A percentile compares a stretch with the other conserved stretches of the same genome.
Evolutionary conservation across 2,329 filamentous ascomycete species (phyloP).

Genomic region (Ascochyta lentis): DNA sequence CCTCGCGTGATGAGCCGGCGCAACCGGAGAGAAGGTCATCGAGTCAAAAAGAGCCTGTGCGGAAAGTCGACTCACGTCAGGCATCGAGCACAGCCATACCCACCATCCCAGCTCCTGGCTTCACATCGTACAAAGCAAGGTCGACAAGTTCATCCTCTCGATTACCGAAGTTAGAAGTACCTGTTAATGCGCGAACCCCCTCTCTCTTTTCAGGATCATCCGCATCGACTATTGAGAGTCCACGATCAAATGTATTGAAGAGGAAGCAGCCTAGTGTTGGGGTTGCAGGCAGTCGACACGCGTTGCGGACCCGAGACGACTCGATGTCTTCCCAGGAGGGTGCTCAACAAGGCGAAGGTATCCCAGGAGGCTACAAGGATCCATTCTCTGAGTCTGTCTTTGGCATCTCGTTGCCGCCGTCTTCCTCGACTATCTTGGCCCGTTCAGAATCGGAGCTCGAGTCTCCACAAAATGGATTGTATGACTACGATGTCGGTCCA

Average conservation of each 20-base stretch:
- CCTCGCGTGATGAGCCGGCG: conserved; percentile 41
- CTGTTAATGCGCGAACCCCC: conserved; percentile 50
- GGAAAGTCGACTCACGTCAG: conserved; percentile 31
- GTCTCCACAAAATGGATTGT: conserved; percentile 27
- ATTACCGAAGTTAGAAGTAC: conserved; percentile 46
- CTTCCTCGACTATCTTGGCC: conserved; percentile 41
- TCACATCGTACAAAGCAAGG: conserved; percentile 29
- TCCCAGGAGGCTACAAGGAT: conserved; percentile 46
- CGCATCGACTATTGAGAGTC: conserved; percentile 55
- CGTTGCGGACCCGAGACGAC: conserved; percentile 37
- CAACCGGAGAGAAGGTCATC: conserved; percentile 23
- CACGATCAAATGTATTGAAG: conserved; percentile 52
- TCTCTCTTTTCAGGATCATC: conserved; percentile 59
- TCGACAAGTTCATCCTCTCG: conserved; percentile 39
- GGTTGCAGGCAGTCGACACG: conserved; percentile 36
- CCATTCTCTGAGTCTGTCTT: conserved; percentile 53
- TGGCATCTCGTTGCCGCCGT: conserved; percentile 51
- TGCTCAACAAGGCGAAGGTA: conserved; percentile 29
- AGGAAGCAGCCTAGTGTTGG: conserved; percentile 55
- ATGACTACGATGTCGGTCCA: conserved; percentile 59
- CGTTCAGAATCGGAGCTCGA: conserved; percentile 38
- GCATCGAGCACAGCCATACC: conserved; percentile 31
- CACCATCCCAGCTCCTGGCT: conserved; percentile 24
- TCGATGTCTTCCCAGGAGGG: conserved; percentile 48
- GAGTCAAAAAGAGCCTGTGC: conserved; percentile 28